phyloP scores from a whole-genome alignment of 2,329 filamentous ascomycete genomes.

The Graphilbum sp. region DNA sequence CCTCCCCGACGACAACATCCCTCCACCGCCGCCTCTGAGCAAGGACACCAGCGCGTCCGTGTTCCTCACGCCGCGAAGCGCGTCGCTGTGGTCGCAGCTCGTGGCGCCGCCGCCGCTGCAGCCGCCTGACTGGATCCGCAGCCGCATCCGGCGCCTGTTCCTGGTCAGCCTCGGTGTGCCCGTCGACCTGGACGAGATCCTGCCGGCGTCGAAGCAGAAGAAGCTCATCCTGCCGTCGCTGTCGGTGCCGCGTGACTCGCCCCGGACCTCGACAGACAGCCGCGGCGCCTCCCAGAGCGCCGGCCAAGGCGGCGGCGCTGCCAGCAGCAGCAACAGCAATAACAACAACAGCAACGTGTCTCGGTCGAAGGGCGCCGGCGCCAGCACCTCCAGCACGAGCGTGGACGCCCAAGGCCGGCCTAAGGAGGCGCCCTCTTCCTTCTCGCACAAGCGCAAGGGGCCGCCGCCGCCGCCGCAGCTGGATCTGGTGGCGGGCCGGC shows the following conservation, averaged over 20 bases:
- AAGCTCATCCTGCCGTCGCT: slow-evolving; percentile 87
- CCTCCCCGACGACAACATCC: slow-evolving; percentile 37
- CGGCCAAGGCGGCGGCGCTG: background rate
- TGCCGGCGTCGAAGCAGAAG: slow-evolving; percentile 94
- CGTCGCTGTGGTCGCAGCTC: slow-evolving; percentile 90
- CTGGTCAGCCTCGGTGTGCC: slow-evolving; percentile 91
- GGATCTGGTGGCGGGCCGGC: slow-evolving; percentile 61
- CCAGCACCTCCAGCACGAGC: slow-evolving; percentile 39
- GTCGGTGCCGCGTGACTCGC: slow-evolving; percentile 27
- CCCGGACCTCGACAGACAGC: slow-evolving; percentile 37
- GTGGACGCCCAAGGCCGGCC: slow-evolving; percentile 42
- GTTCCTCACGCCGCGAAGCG: slow-evolving; percentile 72
- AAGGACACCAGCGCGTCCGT: slow-evolving; percentile 35
- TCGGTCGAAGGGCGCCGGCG: slow-evolving; percentile 23
- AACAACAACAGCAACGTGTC: slow-evolving; percentile 11
- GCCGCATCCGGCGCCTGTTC: slow-evolving; percentile 84
- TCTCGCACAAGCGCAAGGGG: slow-evolving; percentile 30
- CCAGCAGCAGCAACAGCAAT: slow-evolving; percentile 2
- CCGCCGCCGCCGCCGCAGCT: slow-evolving; percentile 56
- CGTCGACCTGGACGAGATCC: slow-evolving; percentile 90
- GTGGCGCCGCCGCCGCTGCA: slow-evolving; percentile 88
- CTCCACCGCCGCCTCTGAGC: slow-evolving; percentile 28
- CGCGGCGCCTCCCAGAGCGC: slow-evolving; percentile 22
- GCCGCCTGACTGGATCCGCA: slow-evolving; percentile 95
- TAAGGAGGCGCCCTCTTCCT: slow-evolving; percentile 24